phyloP scores from a whole-genome alignment of 1,284 basidiomycete genomes.

The Fomitopsis betulina region DNA sequence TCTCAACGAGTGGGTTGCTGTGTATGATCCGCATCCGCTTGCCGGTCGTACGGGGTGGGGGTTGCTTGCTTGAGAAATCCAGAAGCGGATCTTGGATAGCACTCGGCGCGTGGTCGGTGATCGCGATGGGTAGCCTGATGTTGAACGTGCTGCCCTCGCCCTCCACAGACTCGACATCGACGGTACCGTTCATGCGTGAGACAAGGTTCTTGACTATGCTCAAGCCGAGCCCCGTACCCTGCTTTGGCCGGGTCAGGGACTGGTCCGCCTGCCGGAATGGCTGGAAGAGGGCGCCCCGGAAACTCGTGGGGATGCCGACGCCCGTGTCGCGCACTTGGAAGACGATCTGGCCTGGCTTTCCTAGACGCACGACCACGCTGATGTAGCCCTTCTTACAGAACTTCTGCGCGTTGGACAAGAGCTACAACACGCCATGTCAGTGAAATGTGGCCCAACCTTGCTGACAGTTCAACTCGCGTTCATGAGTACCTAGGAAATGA shows the following conservation, averaged over 20 bases:
- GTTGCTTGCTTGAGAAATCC: not conserved
- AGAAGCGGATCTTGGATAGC: not conserved
- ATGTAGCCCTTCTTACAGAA: slow-evolving; percentile 29
- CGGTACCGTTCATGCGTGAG: slow-evolving; percentile 26
- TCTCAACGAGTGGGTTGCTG: slow-evolving; percentile 18
- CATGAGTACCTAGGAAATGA: slow-evolving; percentile 21
- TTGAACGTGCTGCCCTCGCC: slow-evolving; percentile 25
- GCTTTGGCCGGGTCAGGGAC: slow-evolving; percentile 23
- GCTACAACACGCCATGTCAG: slow-evolving; percentile 9
- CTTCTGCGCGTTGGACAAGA: slow-evolving; percentile 29
- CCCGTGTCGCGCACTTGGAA: slow-evolving; percentile 26
- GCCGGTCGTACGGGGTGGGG: not conserved
- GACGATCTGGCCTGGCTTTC: slow-evolving; percentile 15
- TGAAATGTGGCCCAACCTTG: not conserved
- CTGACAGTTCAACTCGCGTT: slow-evolving; percentile 17
- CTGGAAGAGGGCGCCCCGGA: slow-evolving; percentile 26
- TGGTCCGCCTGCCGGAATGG: slow-evolving; percentile 29
- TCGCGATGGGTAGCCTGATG: slow-evolving; percentile 21
- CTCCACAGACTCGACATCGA: slow-evolving; percentile 25
- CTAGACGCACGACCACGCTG: slow-evolving; percentile 21
- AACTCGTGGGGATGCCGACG: slow-evolving; percentile 27
- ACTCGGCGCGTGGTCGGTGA: slow-evolving; percentile 12
- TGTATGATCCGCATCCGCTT: slow-evolving; percentile 24
- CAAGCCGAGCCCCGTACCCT: slow-evolving; percentile 27
- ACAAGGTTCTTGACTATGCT: slow-evolving; percentile 31